Evolutionary conservation across 768 basidiomycete species (phyloP), one percentile per base, ranked within the genome.

Genomic region (Hygrocybe punicea): DNA sequence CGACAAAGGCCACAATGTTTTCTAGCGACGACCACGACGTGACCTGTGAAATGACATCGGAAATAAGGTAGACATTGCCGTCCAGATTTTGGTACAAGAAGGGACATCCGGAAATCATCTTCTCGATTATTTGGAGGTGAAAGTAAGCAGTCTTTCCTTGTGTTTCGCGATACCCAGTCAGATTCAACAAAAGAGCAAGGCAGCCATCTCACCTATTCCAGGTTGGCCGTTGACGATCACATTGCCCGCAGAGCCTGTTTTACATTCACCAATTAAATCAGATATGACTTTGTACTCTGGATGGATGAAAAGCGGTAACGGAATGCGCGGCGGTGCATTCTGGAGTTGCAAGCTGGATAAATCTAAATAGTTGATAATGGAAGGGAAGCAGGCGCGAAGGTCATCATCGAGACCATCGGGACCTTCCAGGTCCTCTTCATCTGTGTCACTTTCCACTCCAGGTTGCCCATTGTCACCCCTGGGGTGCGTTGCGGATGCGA

Each of bases 181-280:
- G 50, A 36, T 51, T 17, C 4, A 17, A 34, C 5, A n/a, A 33
- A 36, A n/a, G 25, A 34, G 24, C 7, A 48, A 16, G 23, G 33
- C 35, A 51, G 16, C 6, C 4, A 16, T n/a, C 6, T 51, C 24
- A 51, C 50, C 50, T 33, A 36, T 51, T 34, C 50, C 50, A 36
- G 50, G 50, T 51, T 51, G 50, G 33, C 50, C 50, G 50, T 24
- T 51, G 16, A 51, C n/a, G 13, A 51, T 51, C n/a, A n/a, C 50
- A 36, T 6, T 34, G n/a, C 50, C 34, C 5, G 13, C 24, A 25
- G 6, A 34, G 34, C 9, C 29, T 51, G 6, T 51, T 3, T 6
- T 6, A 4, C 3, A 24, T 36, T 14, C 5, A 16, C 33, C 16
- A 4, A 51, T 3, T 5, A 51, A 4, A 4, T 6, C 4, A 51